These are phyloP conservation scores for Puccinia brachypodii DNA, from an alignment of 1,284 basidiomycete genomes.

Conservation along the genomic window DNA sequence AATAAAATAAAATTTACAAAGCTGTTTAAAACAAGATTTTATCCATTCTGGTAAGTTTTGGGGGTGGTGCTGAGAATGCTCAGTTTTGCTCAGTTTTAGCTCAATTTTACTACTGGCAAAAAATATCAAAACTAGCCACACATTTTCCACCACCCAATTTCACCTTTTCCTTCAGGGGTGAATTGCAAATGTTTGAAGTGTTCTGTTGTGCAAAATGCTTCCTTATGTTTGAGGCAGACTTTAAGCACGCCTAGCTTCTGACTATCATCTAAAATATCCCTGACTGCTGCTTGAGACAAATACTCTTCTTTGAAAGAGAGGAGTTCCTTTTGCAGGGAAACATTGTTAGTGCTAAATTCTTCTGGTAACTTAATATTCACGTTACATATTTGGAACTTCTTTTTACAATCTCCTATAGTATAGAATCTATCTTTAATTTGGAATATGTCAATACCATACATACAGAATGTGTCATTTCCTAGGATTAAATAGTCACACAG, in stretches of 20 bases:
- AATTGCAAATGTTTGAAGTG: too few relatives aligned
- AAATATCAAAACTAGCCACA: too few relatives aligned
- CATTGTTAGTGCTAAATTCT: background rate
- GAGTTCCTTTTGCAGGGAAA: background rate
- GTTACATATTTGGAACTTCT: slow-evolving; percentile 8
- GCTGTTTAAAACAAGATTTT: too few relatives aligned
- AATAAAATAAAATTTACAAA: too few relatives aligned
- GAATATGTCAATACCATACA: slow-evolving; percentile 20
- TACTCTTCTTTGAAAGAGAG: background rate
- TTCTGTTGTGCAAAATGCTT: background rate
- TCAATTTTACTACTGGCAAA: too few relatives aligned
- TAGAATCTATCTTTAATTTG: slow-evolving; percentile 9
- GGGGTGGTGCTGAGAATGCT: too few relatives aligned
- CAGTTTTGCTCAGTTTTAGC: too few relatives aligned
- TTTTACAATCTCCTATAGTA: slow-evolving; percentile 14
- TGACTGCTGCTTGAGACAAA: background rate
- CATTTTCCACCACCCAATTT: too few relatives aligned
- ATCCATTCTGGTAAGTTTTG: too few relatives aligned
- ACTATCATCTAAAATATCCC: background rate
- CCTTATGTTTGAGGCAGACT: background rate
- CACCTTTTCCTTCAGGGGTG: too few relatives aligned
- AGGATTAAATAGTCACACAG: slow-evolving; percentile 2
- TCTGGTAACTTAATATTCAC: background rate
- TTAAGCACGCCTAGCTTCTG: background rate
- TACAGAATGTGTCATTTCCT: slow-evolving; percentile 8